These are phyloP conservation scores for Actinomucor elegans DNA, from an alignment of 371 early-diverging fungal genomes.

Conservation along the genomic window DNA sequence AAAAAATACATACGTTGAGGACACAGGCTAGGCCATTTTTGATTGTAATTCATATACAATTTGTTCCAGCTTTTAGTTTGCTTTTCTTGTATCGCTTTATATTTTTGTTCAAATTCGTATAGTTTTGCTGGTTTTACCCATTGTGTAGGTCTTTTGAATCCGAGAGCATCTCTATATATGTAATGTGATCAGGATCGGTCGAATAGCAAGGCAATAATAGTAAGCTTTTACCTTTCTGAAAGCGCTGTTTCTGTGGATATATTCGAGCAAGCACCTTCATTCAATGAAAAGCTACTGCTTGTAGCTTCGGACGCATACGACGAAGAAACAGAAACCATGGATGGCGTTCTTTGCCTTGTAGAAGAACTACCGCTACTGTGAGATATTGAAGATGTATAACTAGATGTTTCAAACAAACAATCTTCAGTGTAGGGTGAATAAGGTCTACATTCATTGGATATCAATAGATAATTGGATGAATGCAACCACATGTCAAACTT, in stretches of 20 bases:
- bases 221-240: neutral
- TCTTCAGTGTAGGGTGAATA: constrained; percentile 13
- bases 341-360: constrained; percentile 11
- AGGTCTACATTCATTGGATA: constrained; percentile 9
- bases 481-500: neutral
- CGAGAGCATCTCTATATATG: constrained; percentile 55
- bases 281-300: neutral
- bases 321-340: constrained; percentile 4
- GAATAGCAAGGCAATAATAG: too few relatives aligned
- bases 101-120: constrained; percentile 51
- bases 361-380: neutral
- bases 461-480: neutral
- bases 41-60: constrained; percentile 38
- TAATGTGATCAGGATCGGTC: neutral
- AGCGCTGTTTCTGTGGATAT: too few relatives aligned
- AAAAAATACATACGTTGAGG: constrained; percentile 44
- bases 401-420: too few relatives aligned
- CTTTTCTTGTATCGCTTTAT: constrained; percentile 47
- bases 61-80: constrained; percentile 56
- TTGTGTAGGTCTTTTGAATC: constrained; percentile 60
- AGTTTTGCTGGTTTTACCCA: constrained; percentile 51
- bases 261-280: neutral
- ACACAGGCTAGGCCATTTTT: constrained; percentile 49
- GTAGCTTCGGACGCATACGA: constrained; percentile 3
- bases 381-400: neutral